phyloP scores from a whole-genome alignment of 2,329 filamentous ascomycete species.

The Emmonsiellopsis sp. region DNA sequence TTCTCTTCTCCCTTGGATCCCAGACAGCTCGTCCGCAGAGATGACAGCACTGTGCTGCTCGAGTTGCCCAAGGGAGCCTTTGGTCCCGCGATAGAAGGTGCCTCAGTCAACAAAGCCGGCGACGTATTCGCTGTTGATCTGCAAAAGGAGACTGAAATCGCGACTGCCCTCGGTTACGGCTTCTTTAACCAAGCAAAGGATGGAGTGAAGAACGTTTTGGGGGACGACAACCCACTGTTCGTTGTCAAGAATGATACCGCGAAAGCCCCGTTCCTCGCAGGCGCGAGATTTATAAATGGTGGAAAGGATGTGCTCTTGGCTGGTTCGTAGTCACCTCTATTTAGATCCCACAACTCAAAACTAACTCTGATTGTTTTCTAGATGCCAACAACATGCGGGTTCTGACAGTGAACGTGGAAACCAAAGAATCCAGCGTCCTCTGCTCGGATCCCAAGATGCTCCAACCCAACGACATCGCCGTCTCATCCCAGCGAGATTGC shows the following conservation, averaged over 20 bases:
- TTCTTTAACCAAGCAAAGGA: background rate
- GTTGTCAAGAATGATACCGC: background rate
- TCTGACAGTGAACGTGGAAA: background rate
- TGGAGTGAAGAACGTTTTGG: background rate
- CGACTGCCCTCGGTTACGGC: background rate
- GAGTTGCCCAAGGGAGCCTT: background rate
- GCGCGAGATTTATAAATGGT: background rate
- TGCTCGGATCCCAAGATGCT: background rate
- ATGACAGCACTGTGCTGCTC: background rate
- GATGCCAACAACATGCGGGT: conserved; percentile 3
- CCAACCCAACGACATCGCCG: conserved; percentile 3
- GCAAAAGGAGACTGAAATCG: background rate
- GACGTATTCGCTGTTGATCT: conserved; percentile 2
- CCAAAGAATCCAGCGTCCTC: background rate
- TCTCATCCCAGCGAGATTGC: background rate
- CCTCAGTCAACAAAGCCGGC: conserved; percentile 1
- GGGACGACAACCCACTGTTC: background rate
- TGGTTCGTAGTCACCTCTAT: background rate
- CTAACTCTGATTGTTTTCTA: background rate
- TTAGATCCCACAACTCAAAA: background rate
- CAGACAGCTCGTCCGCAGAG: background rate
- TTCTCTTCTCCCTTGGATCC: background rate
- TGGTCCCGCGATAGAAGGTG: background rate
- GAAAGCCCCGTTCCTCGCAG: background rate
- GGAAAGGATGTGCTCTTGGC: background rate